Conservation (phyloP, 345 rosid genomes). For the Ceriops decandra region DNA sequence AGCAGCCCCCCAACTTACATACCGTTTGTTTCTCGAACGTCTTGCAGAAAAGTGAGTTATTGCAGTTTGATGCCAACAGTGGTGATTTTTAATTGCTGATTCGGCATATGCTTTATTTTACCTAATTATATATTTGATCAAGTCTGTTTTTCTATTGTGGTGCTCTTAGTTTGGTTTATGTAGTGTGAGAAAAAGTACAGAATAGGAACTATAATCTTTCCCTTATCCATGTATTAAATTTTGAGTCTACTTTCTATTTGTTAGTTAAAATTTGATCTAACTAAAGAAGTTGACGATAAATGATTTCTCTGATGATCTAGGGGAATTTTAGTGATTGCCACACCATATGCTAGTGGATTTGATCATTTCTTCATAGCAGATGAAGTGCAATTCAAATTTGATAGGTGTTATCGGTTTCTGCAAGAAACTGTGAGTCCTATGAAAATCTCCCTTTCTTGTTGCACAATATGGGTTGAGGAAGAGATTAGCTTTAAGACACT, state of each 20-base stretch:
- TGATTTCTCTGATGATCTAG: conserved; percentile 38
- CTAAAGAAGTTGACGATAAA: conserved; percentile 8
- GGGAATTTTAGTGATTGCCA: conserved; percentile 90
- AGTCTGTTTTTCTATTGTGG: too few relatives aligned
- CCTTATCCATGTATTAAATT: background rate
- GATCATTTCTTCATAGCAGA: conserved; percentile 94
- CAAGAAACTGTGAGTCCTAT: conserved; percentile 61
- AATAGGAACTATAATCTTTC: background rate
- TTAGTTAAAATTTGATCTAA: background rate
- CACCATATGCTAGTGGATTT: conserved; percentile 96
- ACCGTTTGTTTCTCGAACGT: conserved; percentile 89
- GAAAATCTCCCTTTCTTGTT: background rate
- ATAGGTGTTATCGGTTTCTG: conserved; percentile 71
- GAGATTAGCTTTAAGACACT: conserved; percentile 4
- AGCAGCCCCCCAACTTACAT: conserved; percentile 97
- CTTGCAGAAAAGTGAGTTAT: conserved; percentile 76
- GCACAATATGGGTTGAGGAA: conserved; percentile 6
- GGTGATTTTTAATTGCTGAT: background rate
- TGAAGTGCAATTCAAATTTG: conserved; percentile 92
- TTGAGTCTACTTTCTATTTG: background rate
- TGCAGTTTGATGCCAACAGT: background rate
- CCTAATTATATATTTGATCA: background rate
- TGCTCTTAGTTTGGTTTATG: too few relatives aligned
- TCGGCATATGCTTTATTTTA: background rate
- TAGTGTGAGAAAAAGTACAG: too few relatives aligned